Base-by-base conservation (phyloP, 1,284 basidiomycete genomes). In the Papiliotrema fonsecae region DNA sequence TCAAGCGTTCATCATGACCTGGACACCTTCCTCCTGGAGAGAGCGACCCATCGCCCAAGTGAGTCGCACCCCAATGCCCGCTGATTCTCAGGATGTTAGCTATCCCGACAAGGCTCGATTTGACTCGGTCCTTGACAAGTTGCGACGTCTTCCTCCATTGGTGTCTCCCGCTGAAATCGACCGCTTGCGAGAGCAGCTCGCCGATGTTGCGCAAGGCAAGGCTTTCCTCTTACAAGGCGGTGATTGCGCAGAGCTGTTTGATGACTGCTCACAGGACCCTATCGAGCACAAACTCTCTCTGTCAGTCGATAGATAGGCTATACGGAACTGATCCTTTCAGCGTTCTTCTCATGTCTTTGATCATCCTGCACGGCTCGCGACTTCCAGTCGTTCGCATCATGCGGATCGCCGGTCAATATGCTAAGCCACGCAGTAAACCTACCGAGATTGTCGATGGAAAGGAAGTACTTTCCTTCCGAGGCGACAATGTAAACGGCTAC, bases 171-270 rank as follows among this genome's bases (percentile, higher is more conserved):
- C 85, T 35, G 92, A 97, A 90, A 88, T 96, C 62, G 89, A 94
- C 69, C 80, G 88, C 6, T 79, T 97, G 46, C 79, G 88, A 42
- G 77, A 83, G 62, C 87, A 94, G 60, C 78, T 97, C 19, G 77
- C 79, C 18, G 81, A 82, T 42, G 91, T 94, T 5, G 87, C 93
- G 51, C 77, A 78, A n/a, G 86, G 87, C 56, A 82, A 92, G 64
- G 91, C 91, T 0, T 98, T 98, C 74, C 78, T 98, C 26, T 80
- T 98, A 0, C 94, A 98, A 59, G 92, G 93, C 2, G 96, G 94
- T 10, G 96, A 98, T 69, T 98, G 93, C 63, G 94, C 93, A 21
- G 93, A 94, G 72, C 86, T 87, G 66, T 93, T 94, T 62, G 86
- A 89, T 60, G 88, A 88, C 1, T 92, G 89, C 68, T 91, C 88